Evolutionary conservation across 1,139 yeast genomes (phyloP), one percentile per base, ranked within the genome.

Genomic region (Pichia sp.): DNA sequence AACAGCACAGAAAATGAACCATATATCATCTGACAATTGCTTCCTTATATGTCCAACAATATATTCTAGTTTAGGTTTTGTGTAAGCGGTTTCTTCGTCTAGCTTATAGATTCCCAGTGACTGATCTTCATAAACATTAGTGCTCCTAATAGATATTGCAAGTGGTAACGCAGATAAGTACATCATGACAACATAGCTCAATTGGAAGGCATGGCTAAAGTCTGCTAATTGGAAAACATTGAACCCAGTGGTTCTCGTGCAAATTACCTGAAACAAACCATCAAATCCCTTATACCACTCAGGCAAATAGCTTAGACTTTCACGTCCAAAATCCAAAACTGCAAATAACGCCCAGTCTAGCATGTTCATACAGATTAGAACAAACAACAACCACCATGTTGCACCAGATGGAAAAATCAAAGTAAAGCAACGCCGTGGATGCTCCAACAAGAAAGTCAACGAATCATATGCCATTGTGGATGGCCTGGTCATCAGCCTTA

Each of bases 91-190:
- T 36, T 75, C 79, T 6, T 64, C 59, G 6, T 66, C 72, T 26
- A 64, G 66, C n/a, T 65, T 67, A 67, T 90, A 92, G 11, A 92
- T 80, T 11, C 99, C 99, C 58, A 93, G 73, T 0, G 97, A 87
- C 68, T 90, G 98, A 67, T 93, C 99, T 68, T 93, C 99, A 71
- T 93, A 93, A 50, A 93, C 99, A 68, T 93, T 93, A 23, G 99
- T 93, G 67, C 97, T 81, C 72, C 99, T 84, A 62, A 93, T 90
- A 48, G 97, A 89, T 63, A 93, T 93, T 44, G 99, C 99, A 65
- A 93, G 75, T 0, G 99, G 99, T 66, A 92, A 76, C 50, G 93
- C 97, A 5, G 98, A 92, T 36, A 95, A 90, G 72, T 93, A 93
- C 99, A 93, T 93, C 98, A 93, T 92, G 59, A 93, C 78, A 84